phyloP scores from a whole-genome alignment of 2,329 filamentous ascomycete species.

The Periglandula ipomoeae region DNA sequence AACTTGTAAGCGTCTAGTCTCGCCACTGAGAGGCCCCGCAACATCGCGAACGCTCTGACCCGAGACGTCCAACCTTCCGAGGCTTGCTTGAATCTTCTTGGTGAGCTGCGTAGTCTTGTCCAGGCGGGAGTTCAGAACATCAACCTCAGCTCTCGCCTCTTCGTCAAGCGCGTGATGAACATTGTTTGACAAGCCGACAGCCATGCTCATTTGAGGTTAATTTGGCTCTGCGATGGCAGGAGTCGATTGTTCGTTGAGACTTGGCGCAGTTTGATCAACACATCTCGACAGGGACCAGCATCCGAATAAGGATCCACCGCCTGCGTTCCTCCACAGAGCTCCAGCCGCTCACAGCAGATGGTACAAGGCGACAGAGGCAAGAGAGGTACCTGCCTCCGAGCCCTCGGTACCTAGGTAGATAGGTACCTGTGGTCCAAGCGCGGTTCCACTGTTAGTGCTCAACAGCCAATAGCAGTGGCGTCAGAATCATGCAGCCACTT shows the following conservation, averaged over 20 bases:
- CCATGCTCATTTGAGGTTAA: slow-evolving; percentile 29
- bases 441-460: too few relatives aligned
- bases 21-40: slow-evolving; percentile 83
- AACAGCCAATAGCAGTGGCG: neutral
- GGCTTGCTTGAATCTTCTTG: slow-evolving; percentile 87
- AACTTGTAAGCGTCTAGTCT: slow-evolving; percentile 83
- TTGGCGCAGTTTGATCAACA: too few relatives aligned
- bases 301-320: too few relatives aligned
- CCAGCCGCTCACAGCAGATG: too few relatives aligned
- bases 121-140: slow-evolving; percentile 62
- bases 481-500: slow-evolving; percentile 5
- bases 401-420: neutral
- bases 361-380: neutral
- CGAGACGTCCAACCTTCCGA: slow-evolving; percentile 74
- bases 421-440: too few relatives aligned
- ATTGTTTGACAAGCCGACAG: slow-evolving; percentile 36
- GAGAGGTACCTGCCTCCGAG: neutral
- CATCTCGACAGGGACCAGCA: too few relatives aligned
- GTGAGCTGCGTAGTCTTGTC: slow-evolving; percentile 90
- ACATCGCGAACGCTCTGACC: slow-evolving; percentile 88
- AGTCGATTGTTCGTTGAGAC: neutral
- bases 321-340: too few relatives aligned
- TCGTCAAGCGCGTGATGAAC: slow-evolving; percentile 49
- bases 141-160: slow-evolving; percentile 60
- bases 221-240: neutral